These are phyloP conservation scores for Sonneratia alba DNA, from an alignment of 345 rosid genomes.

Conservation along the genomic window DNA sequence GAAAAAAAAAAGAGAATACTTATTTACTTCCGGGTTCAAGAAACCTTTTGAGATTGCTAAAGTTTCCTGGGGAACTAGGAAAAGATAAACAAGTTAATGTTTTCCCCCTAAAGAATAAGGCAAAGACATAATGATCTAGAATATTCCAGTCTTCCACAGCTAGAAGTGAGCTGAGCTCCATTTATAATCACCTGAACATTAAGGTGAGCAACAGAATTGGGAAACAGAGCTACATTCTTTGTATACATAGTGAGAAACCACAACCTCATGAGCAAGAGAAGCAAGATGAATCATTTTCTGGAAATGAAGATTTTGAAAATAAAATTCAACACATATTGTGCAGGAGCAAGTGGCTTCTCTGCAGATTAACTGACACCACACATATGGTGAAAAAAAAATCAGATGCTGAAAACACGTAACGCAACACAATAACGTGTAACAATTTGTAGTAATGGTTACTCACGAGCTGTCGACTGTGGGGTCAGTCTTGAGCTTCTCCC, in stretches of 20 bases:
- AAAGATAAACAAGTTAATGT: neutral
- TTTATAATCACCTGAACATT: neutral
- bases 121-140: neutral
- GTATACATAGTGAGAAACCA: neutral
- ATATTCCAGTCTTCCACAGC: neutral
- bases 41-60: neutral
- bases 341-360: neutral
- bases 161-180: neutral
- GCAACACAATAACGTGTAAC: neutral
- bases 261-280: neutral
- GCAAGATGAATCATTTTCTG: neutral
- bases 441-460: conserved; percentile 16
- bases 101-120: neutral
- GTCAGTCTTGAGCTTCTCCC: conserved; percentile 27
- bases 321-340: neutral
- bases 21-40: neutral
- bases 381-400: neutral
- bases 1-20: neutral
- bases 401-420: neutral
- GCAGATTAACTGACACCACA: neutral
- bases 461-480: conserved; percentile 21
- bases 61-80: neutral
- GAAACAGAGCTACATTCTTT: neutral
- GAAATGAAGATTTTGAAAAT: neutral
- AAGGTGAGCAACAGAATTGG: neutral